Evolutionary conservation across 2,329 filamentous ascomycete species (phyloP).

Genomic region (Colletotrichum higginsianum): DNA sequence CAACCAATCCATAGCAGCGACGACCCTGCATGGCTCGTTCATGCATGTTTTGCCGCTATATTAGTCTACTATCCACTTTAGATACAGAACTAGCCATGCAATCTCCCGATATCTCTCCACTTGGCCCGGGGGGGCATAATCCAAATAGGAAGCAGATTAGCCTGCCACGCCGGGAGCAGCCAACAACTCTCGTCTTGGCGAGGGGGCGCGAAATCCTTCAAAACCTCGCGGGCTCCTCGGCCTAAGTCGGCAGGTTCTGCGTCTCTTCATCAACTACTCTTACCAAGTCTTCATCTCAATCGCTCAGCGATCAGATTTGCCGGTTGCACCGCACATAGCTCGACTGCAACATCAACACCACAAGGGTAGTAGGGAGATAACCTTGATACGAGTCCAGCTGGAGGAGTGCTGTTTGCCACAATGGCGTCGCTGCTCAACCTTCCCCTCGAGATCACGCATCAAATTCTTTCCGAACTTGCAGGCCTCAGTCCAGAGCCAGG

Average conservation of each 20-base stretch:
- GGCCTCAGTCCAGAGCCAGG: not conserved
- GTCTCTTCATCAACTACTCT: not conserved
- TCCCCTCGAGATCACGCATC: conserved; percentile 28
- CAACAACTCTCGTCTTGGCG: conserved; percentile 16
- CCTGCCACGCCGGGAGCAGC: not conserved
- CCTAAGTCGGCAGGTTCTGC: not conserved
- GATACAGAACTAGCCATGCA: not conserved
- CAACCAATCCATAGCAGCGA: not conserved
- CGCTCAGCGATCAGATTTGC: not conserved
- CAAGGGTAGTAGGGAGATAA: too few species aligned
- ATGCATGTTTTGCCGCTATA: not conserved
- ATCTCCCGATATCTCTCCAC: not conserved
- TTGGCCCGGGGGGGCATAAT: not conserved
- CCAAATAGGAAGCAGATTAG: not conserved
- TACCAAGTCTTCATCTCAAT: not conserved
- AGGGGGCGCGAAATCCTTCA: conserved; percentile 9
- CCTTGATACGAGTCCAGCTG: not conserved
- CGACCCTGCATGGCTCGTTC: not conserved
- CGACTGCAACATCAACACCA: not conserved
- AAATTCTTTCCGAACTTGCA: conserved; percentile 11
- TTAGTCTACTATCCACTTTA: not conserved
- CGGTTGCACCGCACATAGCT: not conserved
- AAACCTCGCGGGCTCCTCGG: not conserved
- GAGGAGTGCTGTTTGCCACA: too few species aligned
- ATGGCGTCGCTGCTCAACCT: conserved; percentile 30